phyloP scores from a whole-genome alignment of 805 yeast species.

The Wickerhamomyces chaumierensis region DNA sequence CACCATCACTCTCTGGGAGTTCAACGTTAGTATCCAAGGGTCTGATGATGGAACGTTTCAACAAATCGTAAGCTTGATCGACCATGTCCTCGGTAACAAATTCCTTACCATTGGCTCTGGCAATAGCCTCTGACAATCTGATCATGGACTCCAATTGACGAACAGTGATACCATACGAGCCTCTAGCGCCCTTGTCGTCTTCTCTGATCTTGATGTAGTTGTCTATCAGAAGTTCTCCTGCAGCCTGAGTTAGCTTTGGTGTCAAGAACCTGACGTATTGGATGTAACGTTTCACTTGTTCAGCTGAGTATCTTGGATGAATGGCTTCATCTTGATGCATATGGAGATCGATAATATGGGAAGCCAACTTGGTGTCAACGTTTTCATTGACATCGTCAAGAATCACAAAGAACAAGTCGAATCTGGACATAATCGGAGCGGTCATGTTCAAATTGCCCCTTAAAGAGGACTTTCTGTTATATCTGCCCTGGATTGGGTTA shows the following conservation, averaged over 20 bases:
- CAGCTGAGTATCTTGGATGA: conserved; percentile 79
- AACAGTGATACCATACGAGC: conserved; percentile 90
- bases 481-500: conserved; percentile 94
- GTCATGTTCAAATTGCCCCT: conserved; percentile 88
- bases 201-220: conserved; percentile 78
- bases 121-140: conserved; percentile 90
- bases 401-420: conserved; percentile 89
- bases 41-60: conserved; percentile 84
- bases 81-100: conserved; percentile 74
- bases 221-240: conserved; percentile 64
- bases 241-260: conserved; percentile 75
- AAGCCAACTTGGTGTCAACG: conserved; percentile 81
- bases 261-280: conserved; percentile 87
- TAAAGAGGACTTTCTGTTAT: conserved; percentile 75
- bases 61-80: conserved; percentile 82
- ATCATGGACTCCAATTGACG: conserved; percentile 94
- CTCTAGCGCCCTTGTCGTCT: conserved; percentile 80
- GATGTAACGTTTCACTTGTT: conserved; percentile 79
- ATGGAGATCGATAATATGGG: conserved; percentile 87
- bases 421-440: conserved; percentile 98
- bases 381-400: conserved; percentile 90
- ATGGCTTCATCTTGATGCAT: conserved; percentile 87
- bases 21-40: conserved; percentile 92
- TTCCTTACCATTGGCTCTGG: conserved; percentile 74
- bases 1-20: no score